These are phyloP conservation scores for Clarireedia homoeocarpa DNA, from an alignment of 2,329 filamentous ascomycete species.

Conservation along the genomic window DNA sequence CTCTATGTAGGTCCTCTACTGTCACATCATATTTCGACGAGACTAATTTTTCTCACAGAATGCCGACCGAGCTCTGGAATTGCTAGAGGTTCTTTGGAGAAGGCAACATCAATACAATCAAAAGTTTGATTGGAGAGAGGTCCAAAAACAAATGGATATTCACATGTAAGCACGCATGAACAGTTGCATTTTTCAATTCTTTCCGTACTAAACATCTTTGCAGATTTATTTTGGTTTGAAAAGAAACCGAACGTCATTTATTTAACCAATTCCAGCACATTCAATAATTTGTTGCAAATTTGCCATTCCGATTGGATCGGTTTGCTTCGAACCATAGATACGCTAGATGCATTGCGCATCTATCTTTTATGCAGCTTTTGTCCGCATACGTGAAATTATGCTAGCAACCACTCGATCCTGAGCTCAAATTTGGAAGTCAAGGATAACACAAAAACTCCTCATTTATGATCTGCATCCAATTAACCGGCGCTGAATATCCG, in stretches of 20 bases:
- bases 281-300: too few relatives aligned
- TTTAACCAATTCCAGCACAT: background rate
- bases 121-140: constrained; percentile 27
- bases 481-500: background rate
- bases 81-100: constrained; percentile 27
- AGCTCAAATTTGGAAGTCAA: background rate
- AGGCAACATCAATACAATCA: constrained; percentile 25
- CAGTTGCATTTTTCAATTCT: background rate
- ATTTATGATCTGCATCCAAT: background rate
- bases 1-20: constrained; percentile 23
- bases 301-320: background rate
- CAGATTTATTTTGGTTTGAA: constrained; percentile 8
- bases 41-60: constrained; percentile 16
- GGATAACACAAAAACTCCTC: background rate
- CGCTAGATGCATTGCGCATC: background rate
- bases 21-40: constrained; percentile 1
- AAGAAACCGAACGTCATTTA: background rate
- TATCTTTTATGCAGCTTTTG: background rate
- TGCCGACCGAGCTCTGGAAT: constrained; percentile 24
- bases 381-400: background rate
- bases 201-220: background rate
- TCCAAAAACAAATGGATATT: constrained; percentile 27
- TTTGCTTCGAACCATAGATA: background rate
- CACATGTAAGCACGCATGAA: constrained; percentile 19
- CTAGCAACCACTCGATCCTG: background rate